phyloP scores from a whole-genome alignment of 805 yeast genomes.

The Yamadazyma endophytica region DNA sequence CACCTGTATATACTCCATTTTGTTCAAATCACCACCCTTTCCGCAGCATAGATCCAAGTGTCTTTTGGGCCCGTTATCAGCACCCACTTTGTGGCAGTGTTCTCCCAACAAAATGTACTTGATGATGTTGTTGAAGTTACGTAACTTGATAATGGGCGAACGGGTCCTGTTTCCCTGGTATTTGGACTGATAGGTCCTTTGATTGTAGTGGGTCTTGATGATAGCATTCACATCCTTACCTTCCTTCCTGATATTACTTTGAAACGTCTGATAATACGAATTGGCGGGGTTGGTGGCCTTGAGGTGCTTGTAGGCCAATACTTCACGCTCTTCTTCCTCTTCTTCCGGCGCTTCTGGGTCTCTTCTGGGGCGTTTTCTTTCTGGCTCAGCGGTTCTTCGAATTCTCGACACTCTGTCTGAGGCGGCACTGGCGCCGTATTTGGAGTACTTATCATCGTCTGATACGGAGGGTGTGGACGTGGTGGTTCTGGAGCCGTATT shows the following conservation, averaged over 20 bases:
- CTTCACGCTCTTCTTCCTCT: constrained; percentile 3
- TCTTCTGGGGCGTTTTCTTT: constrained; percentile 3
- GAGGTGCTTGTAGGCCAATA: constrained; percentile 16
- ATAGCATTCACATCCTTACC: constrained; percentile 53
- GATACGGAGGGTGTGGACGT: too few species aligned
- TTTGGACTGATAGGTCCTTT: constrained; percentile 68
- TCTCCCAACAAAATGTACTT: constrained; percentile 81
- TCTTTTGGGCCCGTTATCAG: constrained; percentile 28
- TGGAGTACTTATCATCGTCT: constrained; percentile 3
- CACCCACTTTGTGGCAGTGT: constrained; percentile 36
- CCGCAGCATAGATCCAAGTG: constrained; percentile 92
- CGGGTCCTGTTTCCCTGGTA: constrained; percentile 55
- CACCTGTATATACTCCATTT: constrained; percentile 74
- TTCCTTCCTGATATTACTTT: constrained; percentile 30
- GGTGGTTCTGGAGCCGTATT: constrained; percentile 26
- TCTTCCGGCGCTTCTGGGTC: constrained; percentile 1
- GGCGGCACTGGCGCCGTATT: too few species aligned
- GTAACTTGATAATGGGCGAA: constrained; percentile 80
- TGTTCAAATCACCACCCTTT: constrained; percentile 94
- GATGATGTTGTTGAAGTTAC: constrained; percentile 89
- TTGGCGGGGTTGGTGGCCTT: constrained; percentile 20
- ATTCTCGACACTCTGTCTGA: too few species aligned
- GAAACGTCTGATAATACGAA: constrained; percentile 32
- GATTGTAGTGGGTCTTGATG: constrained; percentile 82
- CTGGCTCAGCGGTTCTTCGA: too few species aligned